A percentile compares a stretch with the other conserved stretches of the same genome.
These are phyloP conservation scores for Claviceps sp. DNA, from an alignment of 2,329 filamentous ascomycete species.

Conservation along the genomic window DNA sequence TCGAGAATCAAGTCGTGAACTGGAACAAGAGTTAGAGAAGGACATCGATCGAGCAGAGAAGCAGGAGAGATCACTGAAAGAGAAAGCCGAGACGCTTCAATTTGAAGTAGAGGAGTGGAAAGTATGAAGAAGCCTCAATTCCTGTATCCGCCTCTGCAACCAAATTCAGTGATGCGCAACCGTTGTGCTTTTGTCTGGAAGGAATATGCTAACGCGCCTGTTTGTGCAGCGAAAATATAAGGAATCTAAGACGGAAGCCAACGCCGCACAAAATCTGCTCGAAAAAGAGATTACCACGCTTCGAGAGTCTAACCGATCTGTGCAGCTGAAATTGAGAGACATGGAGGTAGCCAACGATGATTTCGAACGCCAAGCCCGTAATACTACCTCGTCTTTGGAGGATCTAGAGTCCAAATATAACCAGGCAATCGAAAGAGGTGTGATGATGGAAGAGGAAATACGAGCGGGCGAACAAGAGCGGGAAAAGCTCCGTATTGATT, in stretches of 20 bases:
- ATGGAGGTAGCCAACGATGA: conserved; percentile 98
- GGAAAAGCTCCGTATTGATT: conserved; percentile 76
- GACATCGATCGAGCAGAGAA: conserved; percentile 94
- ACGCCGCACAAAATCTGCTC: conserved; percentile 66
- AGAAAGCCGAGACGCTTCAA: conserved; percentile 70
- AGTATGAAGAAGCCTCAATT: conserved; percentile 35
- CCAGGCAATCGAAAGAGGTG: conserved; percentile 76
- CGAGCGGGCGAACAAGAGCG: conserved; percentile 84
- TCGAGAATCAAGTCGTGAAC: conserved; percentile 81
- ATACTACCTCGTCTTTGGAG: conserved; percentile 89
- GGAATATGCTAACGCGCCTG: conserved; percentile 4
- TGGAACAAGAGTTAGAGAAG: conserved; percentile 89
- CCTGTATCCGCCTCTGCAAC: no score
- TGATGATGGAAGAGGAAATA: conserved; percentile 92
- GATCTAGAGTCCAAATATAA: conserved; percentile 97
- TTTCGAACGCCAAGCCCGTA: conserved; percentile 89
- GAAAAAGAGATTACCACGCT: conserved; percentile 94
- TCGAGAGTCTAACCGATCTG: conserved; percentile 67
- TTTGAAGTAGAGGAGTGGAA: conserved; percentile 99
- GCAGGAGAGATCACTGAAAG: conserved; percentile 69
- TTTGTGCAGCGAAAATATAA: conserved; percentile 73
- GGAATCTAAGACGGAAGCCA: conserved; percentile 81
- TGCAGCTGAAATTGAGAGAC: conserved; percentile 77
- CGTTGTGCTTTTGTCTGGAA: no score
- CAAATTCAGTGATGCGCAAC: no score